Evolutionary conservation across 2,329 filamentous ascomycete species (phyloP).

Genomic region (Cladosporium velox): DNA sequence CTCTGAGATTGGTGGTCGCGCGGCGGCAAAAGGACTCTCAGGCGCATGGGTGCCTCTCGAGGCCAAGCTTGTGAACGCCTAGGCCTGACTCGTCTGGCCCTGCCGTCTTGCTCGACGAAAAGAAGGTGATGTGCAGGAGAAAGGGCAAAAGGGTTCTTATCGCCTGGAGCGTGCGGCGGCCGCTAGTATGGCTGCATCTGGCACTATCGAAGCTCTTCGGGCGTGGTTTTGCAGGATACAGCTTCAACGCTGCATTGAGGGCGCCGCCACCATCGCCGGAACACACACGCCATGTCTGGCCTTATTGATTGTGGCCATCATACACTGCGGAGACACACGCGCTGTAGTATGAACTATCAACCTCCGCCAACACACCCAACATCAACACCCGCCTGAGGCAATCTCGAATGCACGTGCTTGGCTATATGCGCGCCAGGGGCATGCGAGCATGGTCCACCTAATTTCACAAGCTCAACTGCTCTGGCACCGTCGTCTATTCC

Average conservation of each 20-base stretch:
- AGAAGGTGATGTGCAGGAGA: conserved; percentile 6
- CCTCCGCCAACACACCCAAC: not conserved
- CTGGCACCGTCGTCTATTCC: conserved; percentile 8
- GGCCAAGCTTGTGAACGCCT: not conserved
- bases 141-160: conserved; percentile 1
- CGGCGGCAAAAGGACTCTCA: not conserved
- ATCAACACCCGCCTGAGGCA: not conserved
- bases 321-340: not conserved
- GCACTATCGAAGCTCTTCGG: not conserved
- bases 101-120: not conserved
- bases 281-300: not conserved
- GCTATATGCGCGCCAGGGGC: conserved; percentile 2
- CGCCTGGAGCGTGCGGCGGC: not conserved
- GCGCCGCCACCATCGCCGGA: conserved; percentile 4
- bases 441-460: conserved; percentile 9
- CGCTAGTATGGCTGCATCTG: not conserved
- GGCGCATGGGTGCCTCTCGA: not conserved
- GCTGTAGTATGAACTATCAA: not conserved
- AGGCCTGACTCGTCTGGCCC: not conserved
- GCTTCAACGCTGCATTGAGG: not conserved
- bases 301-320: not conserved
- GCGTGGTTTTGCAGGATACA: not conserved
- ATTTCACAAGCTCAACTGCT: conserved; percentile 17
- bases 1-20: not conserved
- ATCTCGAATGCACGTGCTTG: conserved; percentile 8